These are phyloP conservation scores for Talaromyces sp. DNA, from an alignment of 2,329 filamentous ascomycete species.

Conservation along the genomic window DNA sequence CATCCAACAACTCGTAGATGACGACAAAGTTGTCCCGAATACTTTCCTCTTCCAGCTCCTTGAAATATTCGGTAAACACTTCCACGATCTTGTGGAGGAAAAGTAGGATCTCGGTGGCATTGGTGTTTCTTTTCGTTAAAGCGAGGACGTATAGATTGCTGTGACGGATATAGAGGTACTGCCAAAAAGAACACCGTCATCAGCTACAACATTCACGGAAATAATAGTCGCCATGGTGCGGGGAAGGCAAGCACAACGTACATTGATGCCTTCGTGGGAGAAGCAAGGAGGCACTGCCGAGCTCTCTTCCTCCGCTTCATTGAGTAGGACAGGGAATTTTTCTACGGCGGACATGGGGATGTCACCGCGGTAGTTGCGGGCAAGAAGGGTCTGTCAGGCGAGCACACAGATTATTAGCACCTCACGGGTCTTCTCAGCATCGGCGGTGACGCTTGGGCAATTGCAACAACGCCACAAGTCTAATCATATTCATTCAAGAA, in stretches of 20 bases:
- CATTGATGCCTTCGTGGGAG: constrained; percentile 97
- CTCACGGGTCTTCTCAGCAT: background rate
- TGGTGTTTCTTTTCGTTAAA: constrained; percentile 96
- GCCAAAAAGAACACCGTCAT: constrained; percentile 4
- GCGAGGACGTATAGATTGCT: constrained; percentile 99
- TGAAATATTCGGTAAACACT: constrained; percentile 99
- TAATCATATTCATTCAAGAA: background rate
- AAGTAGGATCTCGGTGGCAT: constrained; percentile 95
- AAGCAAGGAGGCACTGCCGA: constrained; percentile 97
- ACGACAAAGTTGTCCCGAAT: constrained; percentile 99
- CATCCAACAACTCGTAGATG: constrained; percentile 96
- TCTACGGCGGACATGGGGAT: constrained; percentile 99
- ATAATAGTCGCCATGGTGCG: background rate
- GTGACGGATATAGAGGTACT: constrained; percentile 99
- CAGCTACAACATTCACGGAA: constrained; percentile 5
- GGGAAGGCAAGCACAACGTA: constrained; percentile 43
- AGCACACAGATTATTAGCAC: constrained; percentile 13
- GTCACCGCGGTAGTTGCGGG: constrained; percentile 96
- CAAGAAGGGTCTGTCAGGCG: constrained; percentile 75
- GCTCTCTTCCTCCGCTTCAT: constrained; percentile 98
- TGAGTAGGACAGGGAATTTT: constrained; percentile 92
- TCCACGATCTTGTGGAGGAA: constrained; percentile 98
- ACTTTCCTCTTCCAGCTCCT: constrained; percentile 95
- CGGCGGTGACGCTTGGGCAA: background rate
- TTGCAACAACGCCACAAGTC: background rate